phyloP scores from a whole-genome alignment of 1,284 basidiomycete genomes.

The Trametes hirsuta region DNA sequence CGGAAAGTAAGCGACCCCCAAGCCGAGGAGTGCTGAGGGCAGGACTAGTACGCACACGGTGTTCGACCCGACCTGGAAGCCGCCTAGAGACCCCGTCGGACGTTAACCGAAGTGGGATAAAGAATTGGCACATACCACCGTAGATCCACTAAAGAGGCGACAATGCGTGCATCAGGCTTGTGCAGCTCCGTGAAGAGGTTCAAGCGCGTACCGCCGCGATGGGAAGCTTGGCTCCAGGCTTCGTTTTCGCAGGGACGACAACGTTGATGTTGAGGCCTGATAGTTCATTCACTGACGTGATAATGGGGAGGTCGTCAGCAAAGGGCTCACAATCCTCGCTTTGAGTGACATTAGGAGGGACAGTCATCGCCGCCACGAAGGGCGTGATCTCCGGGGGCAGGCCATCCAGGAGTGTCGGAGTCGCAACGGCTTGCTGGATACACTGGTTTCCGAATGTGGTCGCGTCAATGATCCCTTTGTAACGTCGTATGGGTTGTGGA shows the following conservation, averaged over 20 bases:
- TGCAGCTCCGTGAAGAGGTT: background rate
- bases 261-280: constrained; percentile 63
- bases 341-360: constrained; percentile 28
- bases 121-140: constrained; percentile 42
- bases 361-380: constrained; percentile 40
- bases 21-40: too few relatives aligned
- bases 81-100: background rate
- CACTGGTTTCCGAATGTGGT: constrained; percentile 50
- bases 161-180: background rate
- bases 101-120: background rate
- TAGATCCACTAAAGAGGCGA: constrained; percentile 48
- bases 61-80: constrained; percentile 18
- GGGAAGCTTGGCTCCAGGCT: constrained; percentile 47
- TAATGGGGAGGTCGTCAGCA: background rate
- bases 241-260: constrained; percentile 47
- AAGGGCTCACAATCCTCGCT: constrained; percentile 50
- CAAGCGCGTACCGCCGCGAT: constrained; percentile 50
- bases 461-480: constrained; percentile 43
- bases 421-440: constrained; percentile 50
- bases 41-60: background rate
- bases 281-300: background rate
- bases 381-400: constrained; percentile 39
- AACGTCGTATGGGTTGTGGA: constrained; percentile 44
- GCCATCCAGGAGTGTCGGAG: constrained; percentile 24
- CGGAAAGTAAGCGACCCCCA: too few relatives aligned